Evolutionary conservation across 139 green algal genomes (phyloP).

Genomic region (Chlorella sp.): DNA sequence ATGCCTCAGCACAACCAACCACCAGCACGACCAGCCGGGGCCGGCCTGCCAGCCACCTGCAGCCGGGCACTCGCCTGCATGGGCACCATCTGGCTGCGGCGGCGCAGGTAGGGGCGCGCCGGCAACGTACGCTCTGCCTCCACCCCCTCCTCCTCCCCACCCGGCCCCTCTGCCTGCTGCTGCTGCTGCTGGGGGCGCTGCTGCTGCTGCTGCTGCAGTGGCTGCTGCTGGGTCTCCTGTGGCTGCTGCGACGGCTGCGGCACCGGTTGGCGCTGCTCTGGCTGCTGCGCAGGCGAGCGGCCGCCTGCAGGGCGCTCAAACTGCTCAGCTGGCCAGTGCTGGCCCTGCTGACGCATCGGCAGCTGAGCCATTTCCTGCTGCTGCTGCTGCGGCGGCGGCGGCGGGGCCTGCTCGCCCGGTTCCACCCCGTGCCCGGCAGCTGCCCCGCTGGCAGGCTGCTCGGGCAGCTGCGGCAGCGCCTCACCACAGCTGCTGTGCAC

Average conservation of each 20-base stretch:
- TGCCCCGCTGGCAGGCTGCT: not conserved
- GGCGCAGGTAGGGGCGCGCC: constrained; percentile 11
- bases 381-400: not conserved
- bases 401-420: not conserved
- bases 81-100: constrained; percentile 1
- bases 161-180: not conserved
- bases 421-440: not conserved
- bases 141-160: not conserved
- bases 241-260: too few species aligned
- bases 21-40: too few species aligned
- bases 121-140: not conserved
- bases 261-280: not conserved
- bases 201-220: not conserved
- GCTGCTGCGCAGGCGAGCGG: too few species aligned
- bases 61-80: not conserved
- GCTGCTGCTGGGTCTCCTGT: not conserved
- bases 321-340: not conserved
- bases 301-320: too few species aligned
- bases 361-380: not conserved
- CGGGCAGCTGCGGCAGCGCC: not conserved
- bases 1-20: too few species aligned
- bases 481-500: not conserved
- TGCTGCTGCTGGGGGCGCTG: not conserved
- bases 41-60: too few species aligned
- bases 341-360: too few species aligned